phyloP scores from a whole-genome alignment of 2,329 filamentous ascomycete species.

The Tolypocladium tundrense region DNA sequence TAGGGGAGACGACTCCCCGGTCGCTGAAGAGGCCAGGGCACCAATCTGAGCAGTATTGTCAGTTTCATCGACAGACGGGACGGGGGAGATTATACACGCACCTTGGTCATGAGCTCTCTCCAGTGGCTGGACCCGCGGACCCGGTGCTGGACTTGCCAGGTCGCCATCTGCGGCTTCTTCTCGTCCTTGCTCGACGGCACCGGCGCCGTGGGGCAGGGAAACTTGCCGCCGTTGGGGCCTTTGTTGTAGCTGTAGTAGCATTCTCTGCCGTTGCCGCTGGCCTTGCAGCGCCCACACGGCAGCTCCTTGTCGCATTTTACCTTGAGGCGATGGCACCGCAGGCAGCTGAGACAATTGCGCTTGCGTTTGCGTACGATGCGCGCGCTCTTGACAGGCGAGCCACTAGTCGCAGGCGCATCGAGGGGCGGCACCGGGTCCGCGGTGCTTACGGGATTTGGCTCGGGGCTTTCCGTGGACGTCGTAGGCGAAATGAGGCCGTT shows the following conservation, averaged over 20 bases:
- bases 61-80: background rate
- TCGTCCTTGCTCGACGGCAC: constrained; percentile 13
- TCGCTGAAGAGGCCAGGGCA: constrained; percentile 9
- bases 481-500: constrained; percentile 19
- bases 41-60: constrained; percentile 13
- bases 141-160: constrained; percentile 23
- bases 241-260: constrained; percentile 28
- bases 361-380: constrained; percentile 23
- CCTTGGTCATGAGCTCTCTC: constrained; percentile 26
- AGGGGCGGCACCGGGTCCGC: constrained; percentile 3
- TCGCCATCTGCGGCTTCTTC: constrained; percentile 17
- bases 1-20: constrained; percentile 15
- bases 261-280: constrained; percentile 21
- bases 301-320: constrained; percentile 27
- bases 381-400: constrained; percentile 2
- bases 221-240: constrained; percentile 23
- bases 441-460: constrained; percentile 7
- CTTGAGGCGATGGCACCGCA: constrained; percentile 25
- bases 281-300: constrained; percentile 22
- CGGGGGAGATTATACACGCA: constrained; percentile 6
- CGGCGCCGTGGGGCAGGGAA: constrained; percentile 18
- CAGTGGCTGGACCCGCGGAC: constrained; percentile 25
- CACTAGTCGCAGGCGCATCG: background rate
- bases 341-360: constrained; percentile 23
- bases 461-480: constrained; percentile 17